Base-by-base conservation (phyloP, 495 filamentous ascomycete species). In the Jackrogersella multiformis region DNA sequence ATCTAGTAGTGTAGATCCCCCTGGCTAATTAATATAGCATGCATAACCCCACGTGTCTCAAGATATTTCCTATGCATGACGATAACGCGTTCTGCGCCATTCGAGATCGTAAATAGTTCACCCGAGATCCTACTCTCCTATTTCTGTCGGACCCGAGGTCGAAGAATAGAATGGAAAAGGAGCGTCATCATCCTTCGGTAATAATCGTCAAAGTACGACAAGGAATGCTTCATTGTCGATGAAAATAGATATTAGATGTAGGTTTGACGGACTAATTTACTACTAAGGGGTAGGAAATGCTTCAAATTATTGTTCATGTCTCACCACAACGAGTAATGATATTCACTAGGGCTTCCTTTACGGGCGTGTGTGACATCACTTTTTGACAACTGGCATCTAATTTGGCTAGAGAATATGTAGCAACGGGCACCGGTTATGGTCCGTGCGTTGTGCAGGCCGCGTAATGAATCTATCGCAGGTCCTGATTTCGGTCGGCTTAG, bases 271-370 rank as follows among this genome's bases (percentile, higher is more conserved):
- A 54, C 44, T 53, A 45, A 30, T 58, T 57, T 39, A 36, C 24
- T 4, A 42, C 38, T 6, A 34, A 46, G 45, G 18, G 13, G 4
- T 10, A 5, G 44, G n/a, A 49, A 49, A 26, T 30, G 34, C 34
- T 10, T 10, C 34, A 5, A 2, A 36, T 5, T 60, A 66, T 66
- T 66, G 38, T 15, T n/a, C n/a, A 9, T 66, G 62, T 66, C 56
- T 66, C 49, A 66, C 56, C 51, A 30, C 0, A 58, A 46, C 20
- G 2, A 65, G 45, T n/a, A 65, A 49, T 65, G 62, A 59, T 64
- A 26, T 53, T 44, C 54, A n/a, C n/a, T 18, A 28, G n/a, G n/a
- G 26, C 52, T 59, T 39, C 30, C 38, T 16, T 36, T 59, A 24
- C 3, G 23, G 16, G 2, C 18, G 5, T 13, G 15, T 18, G 6